These are phyloP conservation scores for Scortechinia acanthostroma DNA, from an alignment of 2,329 filamentous ascomycete species.

Conservation along the genomic window DNA sequence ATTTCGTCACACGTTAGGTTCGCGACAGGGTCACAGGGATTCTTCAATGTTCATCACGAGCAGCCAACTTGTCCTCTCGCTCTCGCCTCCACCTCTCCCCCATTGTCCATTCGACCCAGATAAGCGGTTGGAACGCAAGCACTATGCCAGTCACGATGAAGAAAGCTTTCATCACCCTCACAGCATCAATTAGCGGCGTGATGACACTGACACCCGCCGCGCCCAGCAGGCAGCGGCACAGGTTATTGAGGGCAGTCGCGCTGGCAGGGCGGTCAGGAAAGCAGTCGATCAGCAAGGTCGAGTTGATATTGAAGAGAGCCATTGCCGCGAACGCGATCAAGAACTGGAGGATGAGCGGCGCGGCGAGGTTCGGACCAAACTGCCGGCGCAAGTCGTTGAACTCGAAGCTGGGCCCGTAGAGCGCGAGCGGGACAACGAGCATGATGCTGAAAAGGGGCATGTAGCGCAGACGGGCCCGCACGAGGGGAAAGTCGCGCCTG, in stretches of 20 bases:
- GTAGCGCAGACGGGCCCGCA: conserved; percentile 26
- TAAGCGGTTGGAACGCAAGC: too few species aligned
- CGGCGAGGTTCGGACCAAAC: conserved; percentile 11
- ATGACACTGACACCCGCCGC: conserved; percentile 15
- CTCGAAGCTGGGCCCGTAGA: conserved; percentile 26
- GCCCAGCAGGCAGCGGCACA: conserved; percentile 18
- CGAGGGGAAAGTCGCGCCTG: conserved; percentile 30
- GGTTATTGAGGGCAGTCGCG: conserved; percentile 22
- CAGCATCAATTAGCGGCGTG: conserved; percentile 7
- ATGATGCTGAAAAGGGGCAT: conserved; percentile 26
- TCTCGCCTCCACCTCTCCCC: too few species aligned
- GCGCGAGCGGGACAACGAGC: conserved; percentile 21
- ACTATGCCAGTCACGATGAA: too few species aligned
- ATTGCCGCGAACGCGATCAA: conserved; percentile 24
- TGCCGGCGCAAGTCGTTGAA: conserved; percentile 13
- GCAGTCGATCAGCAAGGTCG: conserved; percentile 20
- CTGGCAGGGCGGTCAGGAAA: conserved; percentile 18
- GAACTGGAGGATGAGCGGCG: conserved; percentile 18
- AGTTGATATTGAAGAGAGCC: conserved; percentile 23
- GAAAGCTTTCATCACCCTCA: too few species aligned
- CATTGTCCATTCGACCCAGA: too few species aligned
- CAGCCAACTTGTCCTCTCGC: too few species aligned
- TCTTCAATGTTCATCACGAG: too few species aligned
- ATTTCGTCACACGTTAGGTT: too few species aligned
- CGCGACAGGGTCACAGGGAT: too few species aligned